Evolutionary conservation across 2,329 filamentous ascomycete genomes (phyloP).

Genomic region (Talaromyces sp.): DNA sequence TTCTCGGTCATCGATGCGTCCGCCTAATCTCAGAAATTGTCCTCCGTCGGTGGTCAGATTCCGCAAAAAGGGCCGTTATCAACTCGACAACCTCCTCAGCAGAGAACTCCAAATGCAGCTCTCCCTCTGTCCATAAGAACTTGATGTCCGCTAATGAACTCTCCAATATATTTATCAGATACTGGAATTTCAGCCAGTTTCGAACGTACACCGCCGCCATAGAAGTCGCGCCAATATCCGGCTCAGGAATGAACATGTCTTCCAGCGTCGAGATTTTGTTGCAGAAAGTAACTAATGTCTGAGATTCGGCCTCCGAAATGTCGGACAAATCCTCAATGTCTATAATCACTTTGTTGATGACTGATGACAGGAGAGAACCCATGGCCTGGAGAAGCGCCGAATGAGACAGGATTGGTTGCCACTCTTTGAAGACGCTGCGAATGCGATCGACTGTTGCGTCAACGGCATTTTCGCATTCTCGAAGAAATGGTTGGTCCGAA

Average conservation of each 20-base stretch:
- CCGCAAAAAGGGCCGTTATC: constrained; percentile 64
- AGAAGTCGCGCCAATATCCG: constrained; percentile 39
- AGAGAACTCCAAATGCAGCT: constrained; percentile 61
- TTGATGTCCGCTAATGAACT: constrained; percentile 64
- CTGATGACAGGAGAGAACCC: constrained; percentile 58
- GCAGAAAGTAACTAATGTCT: constrained; percentile 58
- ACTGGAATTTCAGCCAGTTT: constrained; percentile 66
- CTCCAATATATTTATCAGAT: constrained; percentile 62
- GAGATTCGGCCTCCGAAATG: constrained; percentile 63
- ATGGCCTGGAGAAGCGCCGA: constrained; percentile 62
- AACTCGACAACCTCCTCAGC: constrained; percentile 62
- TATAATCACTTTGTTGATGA: constrained; percentile 59
- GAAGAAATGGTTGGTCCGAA: constrained; percentile 58
- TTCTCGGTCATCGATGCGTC: constrained; percentile 16
- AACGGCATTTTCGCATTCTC: constrained; percentile 61
- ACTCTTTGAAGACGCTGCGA: constrained; percentile 56
- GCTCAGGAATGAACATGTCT: constrained; percentile 55
- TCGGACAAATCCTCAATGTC: constrained; percentile 64
- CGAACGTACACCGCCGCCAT: constrained; percentile 62
- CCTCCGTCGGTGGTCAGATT: constrained; percentile 58
- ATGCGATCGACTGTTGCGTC: constrained; percentile 59
- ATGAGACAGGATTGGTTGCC: constrained; percentile 58
- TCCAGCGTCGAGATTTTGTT: constrained; percentile 56
- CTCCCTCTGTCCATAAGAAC: constrained; percentile 64
- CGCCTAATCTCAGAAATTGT: constrained; percentile 59